These are phyloP conservation scores for Schwanniomyces pseudopolymorphus DNA, from an alignment of 805 yeast genomes.

Conservation along the genomic window DNA sequence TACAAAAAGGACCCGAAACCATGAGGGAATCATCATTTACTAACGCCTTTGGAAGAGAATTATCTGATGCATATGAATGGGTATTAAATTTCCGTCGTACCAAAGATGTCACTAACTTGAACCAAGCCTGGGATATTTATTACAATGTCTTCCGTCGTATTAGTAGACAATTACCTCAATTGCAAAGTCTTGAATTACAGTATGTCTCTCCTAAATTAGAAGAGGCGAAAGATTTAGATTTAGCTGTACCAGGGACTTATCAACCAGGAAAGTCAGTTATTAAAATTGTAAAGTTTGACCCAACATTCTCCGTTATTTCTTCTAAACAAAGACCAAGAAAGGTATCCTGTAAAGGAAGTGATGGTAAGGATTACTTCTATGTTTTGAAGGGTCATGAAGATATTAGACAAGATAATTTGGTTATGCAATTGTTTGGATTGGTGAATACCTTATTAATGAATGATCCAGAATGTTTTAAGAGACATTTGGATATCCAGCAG, in stretches of 20 bases:
- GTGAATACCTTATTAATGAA: slow-evolving; percentile 86
- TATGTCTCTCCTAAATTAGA: slow-evolving; percentile 90
- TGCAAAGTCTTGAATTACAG: slow-evolving; percentile 83
- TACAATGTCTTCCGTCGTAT: slow-evolving; percentile 91
- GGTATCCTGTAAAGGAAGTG: slow-evolving; percentile 76
- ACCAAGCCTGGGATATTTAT: slow-evolving; percentile 98
- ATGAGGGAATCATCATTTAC: slow-evolving; percentile 89
- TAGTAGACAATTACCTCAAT: slow-evolving; percentile 82
- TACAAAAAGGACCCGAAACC: slow-evolving; percentile 87
- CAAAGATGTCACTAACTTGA: slow-evolving; percentile 81
- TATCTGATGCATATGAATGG: slow-evolving; percentile 93
- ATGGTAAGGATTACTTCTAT: slow-evolving; percentile 87
- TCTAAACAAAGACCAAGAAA: slow-evolving; percentile 96
- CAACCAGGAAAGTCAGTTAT: slow-evolving; percentile 79
- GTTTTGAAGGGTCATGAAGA: slow-evolving; percentile 94
- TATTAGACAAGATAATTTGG: slow-evolving; percentile 94
- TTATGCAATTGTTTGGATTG: slow-evolving; percentile 95
- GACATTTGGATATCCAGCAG: slow-evolving; percentile 90
- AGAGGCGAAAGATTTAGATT: slow-evolving; percentile 71
- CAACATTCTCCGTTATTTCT: slow-evolving; percentile 80
- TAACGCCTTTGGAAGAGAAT: slow-evolving; percentile 89
- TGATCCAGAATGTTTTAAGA: slow-evolving; percentile 93
- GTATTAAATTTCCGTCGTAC: slow-evolving; percentile 80
- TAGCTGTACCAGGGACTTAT: slow-evolving; percentile 95
- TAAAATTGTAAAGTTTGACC: slow-evolving; percentile 72